Base-by-base conservation (phyloP, 805 yeast genomes). In the Starmera dryadoides region DNA sequence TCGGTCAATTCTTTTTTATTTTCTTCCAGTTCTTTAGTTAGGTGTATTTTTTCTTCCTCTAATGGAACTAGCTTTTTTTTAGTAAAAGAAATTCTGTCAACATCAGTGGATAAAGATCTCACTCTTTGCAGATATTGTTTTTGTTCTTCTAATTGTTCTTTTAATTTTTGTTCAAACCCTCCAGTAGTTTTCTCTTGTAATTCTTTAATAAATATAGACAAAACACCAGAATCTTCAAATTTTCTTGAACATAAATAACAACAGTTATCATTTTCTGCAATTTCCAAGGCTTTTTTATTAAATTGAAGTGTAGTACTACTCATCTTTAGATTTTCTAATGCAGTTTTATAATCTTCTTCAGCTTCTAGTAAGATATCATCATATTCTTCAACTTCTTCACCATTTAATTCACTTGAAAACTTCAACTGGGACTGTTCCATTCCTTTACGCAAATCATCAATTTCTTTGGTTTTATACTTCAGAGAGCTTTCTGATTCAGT, bases 181-280 rank as follows among this genome's bases (percentile, higher is more conserved):
- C 58, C 58, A 40, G 59, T 59, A 1, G 61, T 55, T 30, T 59
- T 56, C 2, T 57, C 43, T 35, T 53, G 49, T 36, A 65, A 36
- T 20, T 56, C 65, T 5, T 45, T 30, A 11, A 66, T 39, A 14
- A 66, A 47, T 1, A 42, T 40, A 12, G 52, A 42, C 11, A 50
- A 33, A 6, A 53, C 52, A 2, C 53, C 58, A 1, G 53, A 50
- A 9, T 63, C 64, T 14, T 72, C 73, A 59, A 88, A 84, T 11
- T 71, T 66, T 37, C 95, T 68, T 16, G 75, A 73, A 58, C 98
- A 91, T 33, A 89, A 62, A 33, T 80, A 62, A 58, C 97, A 91
- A 35, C 74, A 66, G 10, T 78, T 69, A 8, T 72, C 68, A 4
- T 55, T 51, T 21, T 75, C 61, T 0, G 95, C 93, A 31, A 73